Evolutionary conservation across 2,329 filamentous ascomycete species (phyloP), one percentile per base, ranked within the genome.

Genomic region (Phaeosphaeria sp.): DNA sequence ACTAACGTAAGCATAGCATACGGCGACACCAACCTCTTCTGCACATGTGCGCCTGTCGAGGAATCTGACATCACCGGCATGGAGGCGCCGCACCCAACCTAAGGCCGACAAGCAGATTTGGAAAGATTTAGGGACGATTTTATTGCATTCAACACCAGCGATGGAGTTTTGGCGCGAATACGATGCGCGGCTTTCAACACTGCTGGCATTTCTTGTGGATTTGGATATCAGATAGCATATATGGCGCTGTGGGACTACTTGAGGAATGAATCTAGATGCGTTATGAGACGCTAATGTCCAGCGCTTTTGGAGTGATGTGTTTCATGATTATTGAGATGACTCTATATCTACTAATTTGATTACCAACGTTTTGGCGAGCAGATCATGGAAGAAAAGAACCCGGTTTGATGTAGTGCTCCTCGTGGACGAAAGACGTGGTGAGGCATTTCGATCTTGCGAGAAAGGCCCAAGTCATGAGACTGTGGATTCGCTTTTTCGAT

Each of bases 11-110:
- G 20, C 20, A 30, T 67, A 94, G 91, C 91, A 13, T 97, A 92
- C 72, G 93, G 93, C 58, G 93, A 97, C 74, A 86, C 89, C 72
- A 96, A 97, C 80, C 86, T 97, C 60, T 97, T 97, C 85, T 97
- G 93, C 83, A 96, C 92, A 9, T 97, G 93, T 77, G 90, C 91
- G 40, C 92, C 93, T 0, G 91, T 96, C 7, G 91, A 69, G 44
- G 66, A 63, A 0, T 59, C 59, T 11, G 67, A 70, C 47, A 71
- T 77, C 27, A 77, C 74, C 0, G 74, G 74, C 45, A 69, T 65
- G 7, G 72, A 65, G 20, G 74, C 73, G n/a, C 74, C 74, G 1
- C 67, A 55, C 15, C 69, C 74, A 0, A 77, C 74, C 6, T 77
- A 67, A 27, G 15, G 17, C 4, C 13, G 24, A 11, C 39, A 15